Conservation (phyloP, 2,329 filamentous ascomycete genomes). For the Sclerotiophoma versabilis region DNA sequence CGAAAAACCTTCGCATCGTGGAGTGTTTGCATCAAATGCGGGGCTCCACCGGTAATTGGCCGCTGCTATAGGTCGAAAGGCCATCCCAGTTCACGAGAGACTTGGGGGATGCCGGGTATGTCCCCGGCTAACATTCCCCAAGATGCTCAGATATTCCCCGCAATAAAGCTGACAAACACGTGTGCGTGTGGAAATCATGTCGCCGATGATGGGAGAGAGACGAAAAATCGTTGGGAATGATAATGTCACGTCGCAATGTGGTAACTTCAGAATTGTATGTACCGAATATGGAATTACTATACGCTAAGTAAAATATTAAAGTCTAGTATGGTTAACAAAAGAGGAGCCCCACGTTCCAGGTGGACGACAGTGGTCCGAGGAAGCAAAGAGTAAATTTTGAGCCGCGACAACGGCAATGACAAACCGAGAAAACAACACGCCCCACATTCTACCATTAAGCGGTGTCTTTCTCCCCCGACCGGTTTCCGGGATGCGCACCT, state of each 20-base stretch:
- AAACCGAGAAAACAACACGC: neutral
- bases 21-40: conserved; percentile 2
- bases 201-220: neutral
- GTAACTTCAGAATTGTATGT: neutral
- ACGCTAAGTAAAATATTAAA: conserved; percentile 6
- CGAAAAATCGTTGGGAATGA: neutral
- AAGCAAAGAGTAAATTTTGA: conserved; percentile 4
- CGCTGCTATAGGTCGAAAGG: neutral
- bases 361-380: conserved; percentile 3
- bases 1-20: conserved; percentile 1
- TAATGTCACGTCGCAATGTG: neutral
- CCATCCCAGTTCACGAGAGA: conserved; percentile 7
- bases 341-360: neutral
- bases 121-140: neutral
- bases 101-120: neutral
- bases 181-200: neutral
- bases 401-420: conserved; percentile 3
- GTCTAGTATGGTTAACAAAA: conserved; percentile 1
- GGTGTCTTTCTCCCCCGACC: conserved; percentile 27
- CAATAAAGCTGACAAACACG: conserved; percentile 4
- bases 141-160: conserved; percentile 4
- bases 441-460: conserved; percentile 9
- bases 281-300: neutral
- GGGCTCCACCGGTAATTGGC: conserved; percentile 8
- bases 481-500: conserved; percentile 27